A percentile compares a stretch with the other conserved stretches of the same genome.
Evolutionary conservation across 1,139 yeast species (phyloP).

Genomic region (Suhomyces taliae): DNA sequence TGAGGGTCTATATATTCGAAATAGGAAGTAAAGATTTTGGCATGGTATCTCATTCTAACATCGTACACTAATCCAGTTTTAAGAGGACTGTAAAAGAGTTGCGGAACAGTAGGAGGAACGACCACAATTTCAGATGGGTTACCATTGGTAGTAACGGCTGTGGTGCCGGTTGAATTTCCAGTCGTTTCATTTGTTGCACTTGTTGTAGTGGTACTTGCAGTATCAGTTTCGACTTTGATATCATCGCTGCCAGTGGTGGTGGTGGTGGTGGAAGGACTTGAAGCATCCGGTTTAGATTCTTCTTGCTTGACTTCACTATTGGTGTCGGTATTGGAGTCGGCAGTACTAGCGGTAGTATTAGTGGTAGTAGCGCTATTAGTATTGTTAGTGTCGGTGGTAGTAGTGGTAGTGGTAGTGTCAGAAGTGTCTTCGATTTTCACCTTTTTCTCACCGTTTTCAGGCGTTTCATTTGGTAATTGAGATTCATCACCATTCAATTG

Average conservation of each 20-base stretch:
- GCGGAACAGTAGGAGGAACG: constrained; percentile 57
- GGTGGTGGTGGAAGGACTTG: too few species aligned
- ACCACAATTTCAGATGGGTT: constrained; percentile 31
- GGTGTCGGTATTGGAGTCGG: background rate
- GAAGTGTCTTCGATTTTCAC: constrained; percentile 6
- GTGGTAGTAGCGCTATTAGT: background rate
- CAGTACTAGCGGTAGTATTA: background rate
- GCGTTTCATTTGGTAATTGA: background rate
- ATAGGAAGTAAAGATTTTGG: constrained; percentile 87
- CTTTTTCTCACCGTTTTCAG: constrained; percentile 2
- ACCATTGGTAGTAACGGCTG: background rate
- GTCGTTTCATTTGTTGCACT: background rate
- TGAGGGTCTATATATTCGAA: constrained; percentile 97
- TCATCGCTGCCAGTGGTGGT: background rate
- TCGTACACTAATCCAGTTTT: constrained; percentile 96
- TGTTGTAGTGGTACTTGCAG: background rate
- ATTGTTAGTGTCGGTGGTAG: background rate
- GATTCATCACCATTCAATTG: background rate
- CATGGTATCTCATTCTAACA: constrained; percentile 96
- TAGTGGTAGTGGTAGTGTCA: background rate
- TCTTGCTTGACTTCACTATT: background rate
- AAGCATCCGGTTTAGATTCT: background rate
- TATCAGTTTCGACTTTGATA: background rate
- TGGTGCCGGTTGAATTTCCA: background rate
- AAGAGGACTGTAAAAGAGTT: constrained; percentile 63